These are phyloP conservation scores for Heracleum sosnowskyi DNA, from an alignment of 129 eudicot genomes.

Conservation along the genomic window DNA sequence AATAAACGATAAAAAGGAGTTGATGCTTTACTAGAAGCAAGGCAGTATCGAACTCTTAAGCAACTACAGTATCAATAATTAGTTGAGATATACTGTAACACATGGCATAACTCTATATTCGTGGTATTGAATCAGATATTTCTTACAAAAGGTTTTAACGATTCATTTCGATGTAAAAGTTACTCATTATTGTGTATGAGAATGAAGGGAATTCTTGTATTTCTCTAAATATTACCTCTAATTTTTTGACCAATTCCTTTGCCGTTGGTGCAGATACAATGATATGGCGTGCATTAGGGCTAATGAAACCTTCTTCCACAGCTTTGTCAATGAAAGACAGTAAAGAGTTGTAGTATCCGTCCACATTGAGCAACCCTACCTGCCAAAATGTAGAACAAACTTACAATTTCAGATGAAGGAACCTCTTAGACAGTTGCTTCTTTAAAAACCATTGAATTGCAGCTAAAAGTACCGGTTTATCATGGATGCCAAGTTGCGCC, in stretches of 20 bases:
- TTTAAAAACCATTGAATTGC: neutral
- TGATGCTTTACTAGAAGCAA: neutral
- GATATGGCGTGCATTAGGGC: conserved; percentile 85
- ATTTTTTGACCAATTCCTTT: conserved; percentile 68
- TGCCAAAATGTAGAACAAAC: conserved; percentile 18
- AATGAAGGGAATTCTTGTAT: neutral
- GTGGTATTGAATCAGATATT: neutral
- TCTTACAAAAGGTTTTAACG: neutral
- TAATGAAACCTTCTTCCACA: conserved; percentile 89
- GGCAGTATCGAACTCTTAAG: neutral
- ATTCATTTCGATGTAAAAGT: neutral
- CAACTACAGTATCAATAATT: too few species aligned
- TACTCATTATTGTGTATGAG: neutral
- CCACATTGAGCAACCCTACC: conserved; percentile 95
- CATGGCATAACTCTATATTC: neutral
- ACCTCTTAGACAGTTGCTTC: neutral
- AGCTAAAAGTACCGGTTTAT: conserved; percentile 62
- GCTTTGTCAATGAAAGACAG: conserved; percentile 90
- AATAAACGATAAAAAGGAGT: neutral
- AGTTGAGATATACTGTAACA: too few species aligned
- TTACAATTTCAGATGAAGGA: conserved; percentile 9
- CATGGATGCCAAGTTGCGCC: conserved; percentile 98
- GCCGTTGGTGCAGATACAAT: conserved; percentile 86
- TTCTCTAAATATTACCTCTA: conserved; percentile 49
- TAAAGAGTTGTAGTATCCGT: conserved; percentile 75